Conservation (phyloP, 768 basidiomycete species). For the Mycena maculata region DNA sequence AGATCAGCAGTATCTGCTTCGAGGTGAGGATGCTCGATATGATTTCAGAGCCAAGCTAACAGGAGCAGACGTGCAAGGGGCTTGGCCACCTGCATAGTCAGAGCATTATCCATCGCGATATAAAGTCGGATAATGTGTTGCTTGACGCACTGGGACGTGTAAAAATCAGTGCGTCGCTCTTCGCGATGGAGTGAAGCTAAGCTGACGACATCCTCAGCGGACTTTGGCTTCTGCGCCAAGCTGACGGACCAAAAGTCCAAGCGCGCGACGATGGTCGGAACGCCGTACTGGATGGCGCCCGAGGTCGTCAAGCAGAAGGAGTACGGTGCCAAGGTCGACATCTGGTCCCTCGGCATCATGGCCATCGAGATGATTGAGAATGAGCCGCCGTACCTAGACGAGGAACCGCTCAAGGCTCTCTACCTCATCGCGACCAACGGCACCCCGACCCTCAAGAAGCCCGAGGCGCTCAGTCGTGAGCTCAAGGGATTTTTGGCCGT, state of each 20-base stretch:
- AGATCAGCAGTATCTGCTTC: constrained; percentile 90
- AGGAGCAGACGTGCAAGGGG: constrained; percentile 89
- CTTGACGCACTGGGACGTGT: constrained; percentile 92
- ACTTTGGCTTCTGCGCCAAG: constrained; percentile 97
- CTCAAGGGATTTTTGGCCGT: constrained; percentile 97
- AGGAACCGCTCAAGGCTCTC: constrained; percentile 93
- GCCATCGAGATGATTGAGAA: constrained; percentile 99
- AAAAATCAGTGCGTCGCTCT: constrained; percentile 89
- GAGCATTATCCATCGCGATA: constrained; percentile 96
- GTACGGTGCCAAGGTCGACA: constrained; percentile 96
- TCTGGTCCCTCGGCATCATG: constrained; percentile 98
- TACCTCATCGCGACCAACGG: constrained; percentile 98
- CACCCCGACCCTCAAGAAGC: constrained; percentile 96
- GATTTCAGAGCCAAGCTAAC: constrained; percentile 7
- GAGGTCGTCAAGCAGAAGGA: constrained; percentile 98
- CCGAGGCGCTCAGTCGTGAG: constrained; percentile 90
- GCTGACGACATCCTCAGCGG: constrained; percentile 63
- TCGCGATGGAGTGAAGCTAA: background rate
- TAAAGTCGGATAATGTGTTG: constrained; percentile 96
- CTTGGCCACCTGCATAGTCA: constrained; percentile 93
- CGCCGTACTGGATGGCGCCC: constrained; percentile 99
- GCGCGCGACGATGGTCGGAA: constrained; percentile 98
- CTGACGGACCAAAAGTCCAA: constrained; percentile 97
- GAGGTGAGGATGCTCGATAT: constrained; percentile 70
- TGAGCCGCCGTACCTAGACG: constrained; percentile 95